These are phyloP conservation scores for Intubia oerlemansii DNA, from an alignment of 2,329 filamentous ascomycete genomes.

Conservation along the genomic window DNA sequence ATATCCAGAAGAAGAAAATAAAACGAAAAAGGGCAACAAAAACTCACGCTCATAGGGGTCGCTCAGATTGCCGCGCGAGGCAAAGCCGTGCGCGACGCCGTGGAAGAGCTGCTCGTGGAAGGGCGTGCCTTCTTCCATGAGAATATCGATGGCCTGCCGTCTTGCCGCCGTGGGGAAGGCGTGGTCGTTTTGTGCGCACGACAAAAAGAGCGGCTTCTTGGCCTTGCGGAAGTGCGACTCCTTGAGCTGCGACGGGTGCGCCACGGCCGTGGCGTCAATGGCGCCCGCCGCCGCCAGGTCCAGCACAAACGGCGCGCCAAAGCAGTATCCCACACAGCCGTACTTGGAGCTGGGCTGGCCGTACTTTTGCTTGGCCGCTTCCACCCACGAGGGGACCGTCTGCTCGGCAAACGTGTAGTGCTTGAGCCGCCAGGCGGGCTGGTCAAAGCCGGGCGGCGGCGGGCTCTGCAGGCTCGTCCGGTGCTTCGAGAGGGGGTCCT, in stretches of 20 bases:
- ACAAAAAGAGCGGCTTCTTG: conserved; percentile 21
- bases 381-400: conserved; percentile 22
- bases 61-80: conserved; percentile 8
- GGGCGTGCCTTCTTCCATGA: conserved; percentile 18
- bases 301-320: conserved; percentile 23
- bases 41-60: conserved; percentile 18
- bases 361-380: conserved; percentile 16
- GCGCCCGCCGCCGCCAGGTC: conserved; percentile 16
- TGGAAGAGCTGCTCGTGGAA: conserved; percentile 45
- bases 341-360: conserved; percentile 15
- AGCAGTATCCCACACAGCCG: conserved; percentile 20
- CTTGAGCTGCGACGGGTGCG: conserved; percentile 26
- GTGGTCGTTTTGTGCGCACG: conserved; percentile 22
- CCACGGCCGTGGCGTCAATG: conserved; percentile 24
- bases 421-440: conserved; percentile 24
- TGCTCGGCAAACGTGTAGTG: conserved; percentile 20
- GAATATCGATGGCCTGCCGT: conserved; percentile 20
- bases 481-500: conserved; percentile 14
- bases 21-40: not conserved
- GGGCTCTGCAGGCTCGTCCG: conserved; percentile 9
- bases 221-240: conserved; percentile 21
- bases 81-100: conserved; percentile 20
- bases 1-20: too few relatives aligned
- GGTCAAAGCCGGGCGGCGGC: conserved; percentile 20
- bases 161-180: conserved; percentile 18